Conservation (phyloP, 1,284 basidiomycete genomes). For the Pseudomicrostroma phylloplanum region DNA sequence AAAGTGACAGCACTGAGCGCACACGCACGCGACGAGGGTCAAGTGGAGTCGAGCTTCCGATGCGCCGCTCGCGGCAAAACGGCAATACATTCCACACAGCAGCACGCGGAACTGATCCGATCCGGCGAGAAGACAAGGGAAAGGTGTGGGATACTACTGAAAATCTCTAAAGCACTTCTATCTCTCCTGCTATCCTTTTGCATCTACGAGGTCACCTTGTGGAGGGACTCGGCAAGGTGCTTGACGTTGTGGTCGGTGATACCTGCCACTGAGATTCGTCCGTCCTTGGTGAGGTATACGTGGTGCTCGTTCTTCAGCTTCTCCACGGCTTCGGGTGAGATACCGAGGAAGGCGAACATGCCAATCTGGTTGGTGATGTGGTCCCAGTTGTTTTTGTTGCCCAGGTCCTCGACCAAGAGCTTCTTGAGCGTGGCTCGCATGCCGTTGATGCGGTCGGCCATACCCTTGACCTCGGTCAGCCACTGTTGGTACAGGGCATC, state of each 20-base stretch:
- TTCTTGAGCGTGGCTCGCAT: conserved; percentile 49
- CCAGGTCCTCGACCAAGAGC: conserved; percentile 46
- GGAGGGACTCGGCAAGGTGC: conserved; percentile 47
- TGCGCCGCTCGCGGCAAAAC: too few relatives aligned
- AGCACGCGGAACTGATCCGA: too few relatives aligned
- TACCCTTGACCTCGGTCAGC: conserved; percentile 51
- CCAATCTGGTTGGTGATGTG: conserved; percentile 47
- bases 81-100: too few relatives aligned
- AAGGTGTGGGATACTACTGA: too few relatives aligned
- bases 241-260: conserved; percentile 47
- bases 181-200: too few relatives aligned
- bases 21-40: too few relatives aligned
- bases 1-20: too few relatives aligned
- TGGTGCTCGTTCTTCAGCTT: conserved; percentile 50
- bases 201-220: conserved; percentile 38
- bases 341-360: conserved; percentile 49
- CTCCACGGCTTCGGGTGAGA: conserved; percentile 50
- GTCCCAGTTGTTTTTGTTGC: conserved; percentile 50
- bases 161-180: too few relatives aligned
- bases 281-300: conserved; percentile 51
- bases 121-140: too few relatives aligned
- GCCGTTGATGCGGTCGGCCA: conserved; percentile 52
- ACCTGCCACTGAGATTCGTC: conserved; percentile 51
- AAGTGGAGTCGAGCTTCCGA: too few relatives aligned
- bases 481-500: conserved; percentile 52